Evolutionary conservation across 441 rosid species (phyloP), one percentile per base, ranked within the genome.

Genomic region (Gossypium gossypioides): DNA sequence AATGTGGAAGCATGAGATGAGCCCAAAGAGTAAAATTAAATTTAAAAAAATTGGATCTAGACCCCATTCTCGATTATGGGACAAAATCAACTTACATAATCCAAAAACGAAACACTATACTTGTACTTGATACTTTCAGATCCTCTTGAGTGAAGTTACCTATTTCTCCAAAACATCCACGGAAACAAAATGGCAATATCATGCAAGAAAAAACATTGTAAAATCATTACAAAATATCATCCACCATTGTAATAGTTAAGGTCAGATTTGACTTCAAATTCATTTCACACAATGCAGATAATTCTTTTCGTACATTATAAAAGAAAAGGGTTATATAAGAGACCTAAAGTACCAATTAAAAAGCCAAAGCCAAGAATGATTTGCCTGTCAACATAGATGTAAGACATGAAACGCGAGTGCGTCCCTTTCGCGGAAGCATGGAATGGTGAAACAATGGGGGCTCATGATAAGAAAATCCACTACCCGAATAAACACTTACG

Each of bases 311-410:
- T n/a, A 65, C 55, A 65, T 44, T 12, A 19, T 6, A 51, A 44
- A 63, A 10, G 13, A 51, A 51, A 51, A 6, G 2, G 48, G 65
- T n/a, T 60, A 46, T 21, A 24, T 9, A 21, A n/a, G 10, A 3
- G 27, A 65, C 15, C 12, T 1, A 37, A 40, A 37, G 22, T 15
- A 10, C 9, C 52, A 64, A 42, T 37, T 21, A 46, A 22, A 56
- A 15, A 50, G 18, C 15, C 63, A 18, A 48, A 79, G 82, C 85
- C 81, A 79, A 82, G 82, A 79, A 79, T 79, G 81, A 79, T 63
- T 79, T 74, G 77, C 79, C 82, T 3, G 58, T 16, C 15, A 37
- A 62, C 74, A 58, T 55, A 10, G 46, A 9, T 42, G 46, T 42
- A 42, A 42, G 46, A 42, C 46, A 42, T 42, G 46, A 9, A 42